phyloP scores from a whole-genome alignment of 306 rosid species.

The Parietaria judaica region DNA sequence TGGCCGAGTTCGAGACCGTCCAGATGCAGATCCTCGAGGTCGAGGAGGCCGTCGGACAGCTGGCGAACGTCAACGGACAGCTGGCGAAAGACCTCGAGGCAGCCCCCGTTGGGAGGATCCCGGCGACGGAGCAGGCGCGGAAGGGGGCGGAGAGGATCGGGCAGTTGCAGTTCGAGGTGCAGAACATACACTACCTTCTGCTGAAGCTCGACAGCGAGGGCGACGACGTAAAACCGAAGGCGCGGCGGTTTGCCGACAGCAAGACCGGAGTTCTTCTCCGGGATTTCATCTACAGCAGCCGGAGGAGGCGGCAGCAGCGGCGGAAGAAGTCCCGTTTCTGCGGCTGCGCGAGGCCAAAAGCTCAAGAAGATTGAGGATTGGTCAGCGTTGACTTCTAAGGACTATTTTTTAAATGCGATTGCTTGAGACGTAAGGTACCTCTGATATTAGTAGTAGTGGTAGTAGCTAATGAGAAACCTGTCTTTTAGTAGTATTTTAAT shows the following conservation, averaged over 20 bases:
- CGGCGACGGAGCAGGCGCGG: conserved; percentile 55
- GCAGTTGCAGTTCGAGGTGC: conserved; percentile 73
- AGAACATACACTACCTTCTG: conserved; percentile 63
- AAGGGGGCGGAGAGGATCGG: conserved; percentile 74
- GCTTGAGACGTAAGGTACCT: neutral
- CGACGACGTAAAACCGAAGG: conserved; percentile 39
- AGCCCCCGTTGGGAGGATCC: conserved; percentile 25
- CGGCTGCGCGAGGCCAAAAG: conserved; percentile 63
- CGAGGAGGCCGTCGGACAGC: conserved; percentile 59
- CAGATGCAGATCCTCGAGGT: conserved; percentile 65
- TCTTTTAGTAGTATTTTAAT: neutral
- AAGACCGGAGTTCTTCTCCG: conserved; percentile 61
- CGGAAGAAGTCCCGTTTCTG: conserved; percentile 50
- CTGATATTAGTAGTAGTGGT: neutral
- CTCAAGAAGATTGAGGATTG: conserved; percentile 47
- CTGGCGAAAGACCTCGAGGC: conserved; percentile 51
- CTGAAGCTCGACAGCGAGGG: conserved; percentile 62
- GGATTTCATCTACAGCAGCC: conserved; percentile 60
- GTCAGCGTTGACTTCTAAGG: conserved; percentile 8
- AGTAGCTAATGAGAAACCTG: neutral
- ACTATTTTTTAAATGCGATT: neutral
- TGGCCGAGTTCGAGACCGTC: conserved; percentile 50
- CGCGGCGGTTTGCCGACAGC: conserved; percentile 44
- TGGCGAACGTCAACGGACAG: conserved; percentile 46
- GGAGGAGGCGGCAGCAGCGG: conserved; percentile 42